Evolutionary conservation across 2,329 filamentous ascomycete genomes (phyloP).

Genomic region (Claviceps lovelessii): DNA sequence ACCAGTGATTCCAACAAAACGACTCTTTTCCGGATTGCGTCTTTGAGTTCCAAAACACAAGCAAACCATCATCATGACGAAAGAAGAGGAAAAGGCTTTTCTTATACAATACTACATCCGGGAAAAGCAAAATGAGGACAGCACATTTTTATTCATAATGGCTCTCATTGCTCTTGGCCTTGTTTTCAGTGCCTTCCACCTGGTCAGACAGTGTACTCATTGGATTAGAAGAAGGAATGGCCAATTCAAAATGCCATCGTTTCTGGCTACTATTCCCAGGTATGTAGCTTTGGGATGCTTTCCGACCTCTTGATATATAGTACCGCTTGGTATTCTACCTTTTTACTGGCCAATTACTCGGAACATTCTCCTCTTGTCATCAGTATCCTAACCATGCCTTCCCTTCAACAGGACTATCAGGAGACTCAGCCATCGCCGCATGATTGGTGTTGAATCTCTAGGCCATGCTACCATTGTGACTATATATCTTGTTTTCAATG

Average conservation of each 20-base stretch:
- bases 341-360: neutral
- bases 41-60: neutral
- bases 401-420: slow-evolving; percentile 13
- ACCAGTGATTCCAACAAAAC: neutral
- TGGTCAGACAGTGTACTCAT: slow-evolving; percentile 1
- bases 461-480: slow-evolving; percentile 19
- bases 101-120: slow-evolving; percentile 1
- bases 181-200: slow-evolving; percentile 4
- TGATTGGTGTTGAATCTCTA: slow-evolving; percentile 15
- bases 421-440: slow-evolving; percentile 13
- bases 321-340: neutral
- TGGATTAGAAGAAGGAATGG: neutral
- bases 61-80: neutral
- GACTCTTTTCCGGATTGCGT: neutral
- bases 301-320: too few species aligned
- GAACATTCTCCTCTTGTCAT: too few species aligned
- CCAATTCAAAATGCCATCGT: neutral
- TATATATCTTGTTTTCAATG: slow-evolving; percentile 20
- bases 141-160: slow-evolving; percentile 5
- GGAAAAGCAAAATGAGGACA: slow-evolving; percentile 2
- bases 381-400: neutral
- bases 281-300: neutral
- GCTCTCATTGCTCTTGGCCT: slow-evolving; percentile 2
- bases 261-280: slow-evolving; percentile 1
- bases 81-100: neutral